phyloP scores from a whole-genome alignment of 495 filamentous ascomycete species.

The Darksidea phi region DNA sequence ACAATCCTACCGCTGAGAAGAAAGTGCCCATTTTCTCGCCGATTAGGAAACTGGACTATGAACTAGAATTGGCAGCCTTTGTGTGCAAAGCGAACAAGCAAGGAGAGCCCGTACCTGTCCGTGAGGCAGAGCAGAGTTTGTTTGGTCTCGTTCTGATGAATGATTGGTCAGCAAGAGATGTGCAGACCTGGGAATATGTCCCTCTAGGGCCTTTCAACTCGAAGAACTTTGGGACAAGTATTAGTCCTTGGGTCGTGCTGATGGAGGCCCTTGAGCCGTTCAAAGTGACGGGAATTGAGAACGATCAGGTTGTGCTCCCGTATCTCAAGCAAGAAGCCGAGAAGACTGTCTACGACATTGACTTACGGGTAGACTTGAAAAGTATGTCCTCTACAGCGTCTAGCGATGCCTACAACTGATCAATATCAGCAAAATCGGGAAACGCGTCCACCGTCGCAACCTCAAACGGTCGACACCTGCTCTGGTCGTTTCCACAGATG shows the following conservation, averaged over 20 bases:
- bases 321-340: conserved; percentile 67
- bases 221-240: conserved; percentile 91
- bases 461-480: conserved; percentile 67
- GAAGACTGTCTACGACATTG: conserved; percentile 70
- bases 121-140: conserved; percentile 70
- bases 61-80: conserved; percentile 85
- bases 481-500: conserved; percentile 95
- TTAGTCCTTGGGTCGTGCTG: conserved; percentile 86
- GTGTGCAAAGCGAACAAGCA: conserved; percentile 65
- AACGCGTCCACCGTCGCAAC: conserved; percentile 62
- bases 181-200: conserved; percentile 85
- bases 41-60: conserved; percentile 72
- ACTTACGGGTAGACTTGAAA: conserved; percentile 70
- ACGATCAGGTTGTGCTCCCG: conserved; percentile 61
- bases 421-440: conserved; percentile 52
- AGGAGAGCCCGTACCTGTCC: conserved; percentile 55
- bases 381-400: conserved; percentile 46
- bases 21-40: conserved; percentile 62
- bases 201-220: conserved; percentile 70
- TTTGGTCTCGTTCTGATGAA: conserved; percentile 91
- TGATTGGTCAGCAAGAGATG: conserved; percentile 90
- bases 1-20: conserved; percentile 60
- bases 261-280: conserved; percentile 79
- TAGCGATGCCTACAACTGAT: neutral
- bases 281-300: conserved; percentile 58